Conservation (phyloP, 2,329 filamentous ascomycete genomes). For the Xylariaceae sp. region DNA sequence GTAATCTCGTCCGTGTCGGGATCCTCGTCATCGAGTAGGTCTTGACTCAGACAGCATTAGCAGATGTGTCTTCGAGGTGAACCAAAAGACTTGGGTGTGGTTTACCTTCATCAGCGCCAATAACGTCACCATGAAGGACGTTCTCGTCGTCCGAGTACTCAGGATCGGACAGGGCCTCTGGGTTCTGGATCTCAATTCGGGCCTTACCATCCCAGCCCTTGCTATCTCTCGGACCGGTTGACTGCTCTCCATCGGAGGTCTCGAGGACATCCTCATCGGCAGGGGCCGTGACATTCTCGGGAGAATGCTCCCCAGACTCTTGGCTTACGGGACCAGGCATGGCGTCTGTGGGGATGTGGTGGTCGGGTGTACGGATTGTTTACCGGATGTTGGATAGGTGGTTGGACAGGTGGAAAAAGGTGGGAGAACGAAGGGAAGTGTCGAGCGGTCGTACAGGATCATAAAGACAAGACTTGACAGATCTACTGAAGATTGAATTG, state of each 20-base stretch:
- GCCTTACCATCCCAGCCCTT: constrained; percentile 85
- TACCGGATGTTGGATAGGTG: no score
- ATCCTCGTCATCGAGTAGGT: constrained; percentile 60
- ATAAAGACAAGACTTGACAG: no score
- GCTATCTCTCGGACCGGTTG: constrained; percentile 53
- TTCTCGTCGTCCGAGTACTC: constrained; percentile 78
- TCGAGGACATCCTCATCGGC: constrained; percentile 40
- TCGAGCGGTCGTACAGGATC: no score
- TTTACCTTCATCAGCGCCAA: constrained; percentile 77
- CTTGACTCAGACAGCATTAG: constrained; percentile 35
- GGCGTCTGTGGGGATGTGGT: neutral
- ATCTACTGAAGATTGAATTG: no score
- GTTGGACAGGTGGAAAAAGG: no score
- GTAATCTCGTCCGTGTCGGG: constrained; percentile 74
- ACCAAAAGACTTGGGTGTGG: neutral
- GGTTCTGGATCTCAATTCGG: constrained; percentile 71
- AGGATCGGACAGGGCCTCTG: constrained; percentile 78
- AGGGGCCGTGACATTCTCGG: constrained; percentile 49
- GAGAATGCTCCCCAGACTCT: constrained; percentile 27
- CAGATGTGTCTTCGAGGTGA: constrained; percentile 14
- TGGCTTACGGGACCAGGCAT: constrained; percentile 24
- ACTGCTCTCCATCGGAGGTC: constrained; percentile 41
- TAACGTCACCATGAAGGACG: constrained; percentile 68
- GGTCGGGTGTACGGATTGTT: no score
- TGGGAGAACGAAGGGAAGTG: no score